Conservation (phyloP, 2,329 filamentous ascomycete species). For the Albophoma yamanashiensis region DNA sequence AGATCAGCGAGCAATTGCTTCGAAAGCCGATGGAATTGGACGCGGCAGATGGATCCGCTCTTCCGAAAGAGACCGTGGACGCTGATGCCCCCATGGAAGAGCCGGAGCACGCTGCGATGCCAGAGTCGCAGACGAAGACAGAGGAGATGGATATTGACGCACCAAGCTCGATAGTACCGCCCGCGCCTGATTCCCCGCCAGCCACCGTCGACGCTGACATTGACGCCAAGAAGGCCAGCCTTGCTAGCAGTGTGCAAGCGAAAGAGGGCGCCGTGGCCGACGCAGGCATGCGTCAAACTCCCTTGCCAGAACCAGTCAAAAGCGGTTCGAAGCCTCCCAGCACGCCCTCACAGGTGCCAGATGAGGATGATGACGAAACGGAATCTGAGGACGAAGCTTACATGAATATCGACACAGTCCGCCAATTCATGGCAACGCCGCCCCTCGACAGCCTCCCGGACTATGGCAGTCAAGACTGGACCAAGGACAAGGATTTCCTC, state of each 20-base stretch:
- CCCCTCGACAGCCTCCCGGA: conserved; percentile 42
- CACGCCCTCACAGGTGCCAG: conserved; percentile 37
- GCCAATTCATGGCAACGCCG: conserved; percentile 42
- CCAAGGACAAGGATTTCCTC: conserved; percentile 33
- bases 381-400: conserved; percentile 44
- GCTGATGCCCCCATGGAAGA: conserved; percentile 1
- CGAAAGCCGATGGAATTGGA: not conserved
- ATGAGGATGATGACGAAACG: conserved; percentile 42
- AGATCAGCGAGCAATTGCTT: not conserved
- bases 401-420: conserved; percentile 35
- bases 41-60: not conserved
- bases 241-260: not conserved
- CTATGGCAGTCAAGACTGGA: conserved; percentile 35
- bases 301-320: conserved; percentile 16
- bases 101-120: conserved; percentile 8
- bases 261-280: conserved; percentile 1
- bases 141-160: conserved; percentile 31
- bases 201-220: not conserved
- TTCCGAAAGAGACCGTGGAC: not conserved
- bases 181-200: conserved; percentile 3
- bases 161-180: conserved; percentile 3
- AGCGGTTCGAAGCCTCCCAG: conserved; percentile 25
- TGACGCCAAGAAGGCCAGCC: not conserved
- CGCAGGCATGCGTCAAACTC: not conserved
- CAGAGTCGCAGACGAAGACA: conserved; percentile 22